These are phyloP conservation scores for Fusarium phyllophilum DNA, from an alignment of 2,329 filamentous ascomycete genomes.

Conservation along the genomic window DNA sequence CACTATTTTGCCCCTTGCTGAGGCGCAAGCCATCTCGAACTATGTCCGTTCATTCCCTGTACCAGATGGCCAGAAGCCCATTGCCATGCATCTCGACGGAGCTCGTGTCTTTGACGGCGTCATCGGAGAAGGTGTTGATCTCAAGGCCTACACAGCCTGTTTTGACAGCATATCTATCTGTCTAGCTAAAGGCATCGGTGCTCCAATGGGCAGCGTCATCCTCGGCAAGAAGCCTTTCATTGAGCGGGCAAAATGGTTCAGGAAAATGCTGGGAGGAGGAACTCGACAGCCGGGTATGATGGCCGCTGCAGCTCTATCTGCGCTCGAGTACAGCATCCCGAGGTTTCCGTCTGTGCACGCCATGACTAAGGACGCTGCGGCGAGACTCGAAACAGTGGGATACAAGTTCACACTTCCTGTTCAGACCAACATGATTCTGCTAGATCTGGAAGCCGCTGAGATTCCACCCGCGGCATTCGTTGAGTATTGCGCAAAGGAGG, in stretches of 20 bases:
- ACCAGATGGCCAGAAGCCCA: constrained; percentile 54
- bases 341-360: constrained; percentile 34
- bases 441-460: constrained; percentile 31
- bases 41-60: constrained; percentile 66
- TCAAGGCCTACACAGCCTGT: constrained; percentile 71
- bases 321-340: constrained; percentile 55
- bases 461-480: constrained; percentile 38
- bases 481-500: constrained; percentile 25
- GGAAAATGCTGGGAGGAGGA: constrained; percentile 79
- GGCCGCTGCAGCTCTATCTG: constrained; percentile 73
- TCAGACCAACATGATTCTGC: constrained; percentile 44
- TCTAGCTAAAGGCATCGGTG: constrained; percentile 81
- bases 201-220: constrained; percentile 79
- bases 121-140: constrained; percentile 69
- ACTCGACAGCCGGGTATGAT: constrained; percentile 76
- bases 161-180: constrained; percentile 80
- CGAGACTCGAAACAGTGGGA: constrained; percentile 18
- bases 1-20: constrained; percentile 76
- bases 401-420: constrained; percentile 41
- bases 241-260: constrained; percentile 50
- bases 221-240: constrained; percentile 58
- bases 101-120: constrained; percentile 81
- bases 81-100: constrained; percentile 79
- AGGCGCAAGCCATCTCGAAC: constrained; percentile 71
- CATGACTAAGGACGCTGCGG: constrained; percentile 30